Conservation (phyloP, 306 rosid species). For the Rosa lucieae region DNA sequence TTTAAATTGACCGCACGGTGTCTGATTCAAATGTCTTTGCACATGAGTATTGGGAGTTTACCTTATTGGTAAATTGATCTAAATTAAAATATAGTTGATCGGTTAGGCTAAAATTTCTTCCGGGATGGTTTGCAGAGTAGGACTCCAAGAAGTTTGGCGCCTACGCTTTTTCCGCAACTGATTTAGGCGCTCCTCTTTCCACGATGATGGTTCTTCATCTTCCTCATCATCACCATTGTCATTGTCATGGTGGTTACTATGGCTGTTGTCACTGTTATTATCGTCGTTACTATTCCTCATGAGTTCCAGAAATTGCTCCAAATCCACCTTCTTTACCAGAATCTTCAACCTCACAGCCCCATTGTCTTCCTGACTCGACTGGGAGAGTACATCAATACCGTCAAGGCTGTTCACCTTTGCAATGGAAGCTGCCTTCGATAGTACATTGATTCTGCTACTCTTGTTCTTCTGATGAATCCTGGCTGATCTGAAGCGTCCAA, state of each 20-base stretch:
- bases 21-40: too few relatives aligned
- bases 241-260: neutral
- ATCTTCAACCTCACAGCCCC: constrained; percentile 59
- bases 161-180: constrained; percentile 34
- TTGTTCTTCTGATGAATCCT: constrained; percentile 12
- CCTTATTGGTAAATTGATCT: too few relatives aligned
- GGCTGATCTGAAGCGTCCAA: constrained; percentile 19
- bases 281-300: constrained; percentile 11
- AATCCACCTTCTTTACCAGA: constrained; percentile 39
- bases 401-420: constrained; percentile 3
- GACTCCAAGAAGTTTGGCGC: constrained; percentile 38
- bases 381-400: constrained; percentile 25
- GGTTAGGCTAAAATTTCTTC: constrained; percentile 30
- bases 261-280: neutral
- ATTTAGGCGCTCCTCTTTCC: constrained; percentile 41
- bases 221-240: neutral
- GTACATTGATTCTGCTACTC: neutral
- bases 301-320: constrained; percentile 44
- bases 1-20: too few relatives aligned
- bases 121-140: constrained; percentile 59
- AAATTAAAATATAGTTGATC: too few relatives aligned
- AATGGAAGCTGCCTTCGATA: constrained; percentile 21
- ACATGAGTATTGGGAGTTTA: too few relatives aligned
- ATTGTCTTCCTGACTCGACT: constrained; percentile 30
- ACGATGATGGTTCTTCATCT: neutral